A percentile compares a stretch with the other conserved stretches of the same genome.
phyloP scores from a whole-genome alignment of 148 eudicot species.

The Heliamphora exappendiculata region DNA sequence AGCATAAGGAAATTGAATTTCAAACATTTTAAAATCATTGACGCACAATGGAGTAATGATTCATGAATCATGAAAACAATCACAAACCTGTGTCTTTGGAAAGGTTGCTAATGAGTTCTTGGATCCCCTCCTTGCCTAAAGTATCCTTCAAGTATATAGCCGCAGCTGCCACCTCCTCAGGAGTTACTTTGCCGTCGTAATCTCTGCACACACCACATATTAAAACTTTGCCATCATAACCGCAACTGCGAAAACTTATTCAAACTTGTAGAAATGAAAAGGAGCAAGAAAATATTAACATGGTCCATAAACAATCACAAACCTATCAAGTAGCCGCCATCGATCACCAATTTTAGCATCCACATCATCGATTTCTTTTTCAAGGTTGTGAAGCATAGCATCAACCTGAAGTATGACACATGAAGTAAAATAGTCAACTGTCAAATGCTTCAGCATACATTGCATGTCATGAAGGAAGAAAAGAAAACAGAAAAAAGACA shows the following conservation, averaged over 20 bases:
- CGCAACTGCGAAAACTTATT: not conserved
- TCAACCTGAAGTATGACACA: constrained; percentile 47
- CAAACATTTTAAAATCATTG: not conserved
- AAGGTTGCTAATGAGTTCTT: constrained; percentile 68
- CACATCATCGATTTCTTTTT: constrained; percentile 91
- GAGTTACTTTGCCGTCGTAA: constrained; percentile 79
- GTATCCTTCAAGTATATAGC: constrained; percentile 72
- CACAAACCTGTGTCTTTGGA: constrained; percentile 61
- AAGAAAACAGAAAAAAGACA: not conserved
- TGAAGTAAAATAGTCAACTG: not conserved
- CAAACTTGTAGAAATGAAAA: not conserved
- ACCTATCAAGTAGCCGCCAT: constrained; percentile 84
- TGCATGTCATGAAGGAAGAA: not conserved
- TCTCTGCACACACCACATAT: constrained; percentile 39
- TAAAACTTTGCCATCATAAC: too few species aligned
- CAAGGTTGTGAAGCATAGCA: constrained; percentile 89
- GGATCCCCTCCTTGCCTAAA: constrained; percentile 71
- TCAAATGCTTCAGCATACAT: not conserved
- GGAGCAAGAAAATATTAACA: not conserved
- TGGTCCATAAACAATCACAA: not conserved
- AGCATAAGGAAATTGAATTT: not conserved
- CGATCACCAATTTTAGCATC: constrained; percentile 90
- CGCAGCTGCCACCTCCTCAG: constrained; percentile 82
- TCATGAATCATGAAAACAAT: not conserved
- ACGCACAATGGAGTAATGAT: not conserved